Conservation (phyloP, 192 early-diverging fungal genomes). For the Backusella luteola region DNA sequence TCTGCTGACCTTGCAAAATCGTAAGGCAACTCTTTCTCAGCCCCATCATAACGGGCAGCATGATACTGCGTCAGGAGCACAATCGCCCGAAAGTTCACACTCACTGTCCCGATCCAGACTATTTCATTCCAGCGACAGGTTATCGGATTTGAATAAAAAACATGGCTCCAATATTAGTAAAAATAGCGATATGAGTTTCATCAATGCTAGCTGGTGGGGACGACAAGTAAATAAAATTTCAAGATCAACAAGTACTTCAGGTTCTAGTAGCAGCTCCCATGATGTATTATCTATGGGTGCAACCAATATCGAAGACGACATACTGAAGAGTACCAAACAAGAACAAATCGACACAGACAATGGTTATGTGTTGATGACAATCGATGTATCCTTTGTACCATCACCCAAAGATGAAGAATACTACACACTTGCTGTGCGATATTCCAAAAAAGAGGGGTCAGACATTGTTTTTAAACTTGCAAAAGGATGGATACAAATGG, state of each 20-base stretch:
- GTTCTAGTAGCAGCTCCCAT: neutral
- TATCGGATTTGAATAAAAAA: slow-evolving; percentile 13
- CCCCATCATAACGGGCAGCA: neutral
- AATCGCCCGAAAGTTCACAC: neutral
- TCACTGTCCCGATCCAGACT: slow-evolving; percentile 11
- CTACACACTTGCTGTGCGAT: slow-evolving; percentile 11
- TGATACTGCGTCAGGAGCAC: neutral
- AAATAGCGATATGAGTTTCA: neutral
- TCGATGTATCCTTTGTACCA: slow-evolving; percentile 15
- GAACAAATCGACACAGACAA: neutral
- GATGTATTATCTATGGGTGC: slow-evolving; percentile 6
- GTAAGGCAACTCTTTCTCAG: neutral
- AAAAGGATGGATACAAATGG: slow-evolving; percentile 17
- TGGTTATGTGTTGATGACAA: slow-evolving; percentile 16
- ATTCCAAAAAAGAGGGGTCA: slow-evolving; percentile 21
- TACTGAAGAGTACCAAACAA: neutral
- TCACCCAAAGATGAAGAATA: slow-evolving; percentile 2
- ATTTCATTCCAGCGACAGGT: slow-evolving; percentile 7
- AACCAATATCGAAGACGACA: neutral
- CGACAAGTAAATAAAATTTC: neutral
- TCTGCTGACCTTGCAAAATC: slow-evolving; percentile 26
- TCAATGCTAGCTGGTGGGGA: neutral
- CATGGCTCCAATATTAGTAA: neutral
- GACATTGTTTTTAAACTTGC: slow-evolving; percentile 24
- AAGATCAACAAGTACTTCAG: neutral